Evolutionary conservation across 495 filamentous ascomycete species (phyloP), one percentile per base, ranked within the genome.

Genomic region (Podospora conica): DNA sequence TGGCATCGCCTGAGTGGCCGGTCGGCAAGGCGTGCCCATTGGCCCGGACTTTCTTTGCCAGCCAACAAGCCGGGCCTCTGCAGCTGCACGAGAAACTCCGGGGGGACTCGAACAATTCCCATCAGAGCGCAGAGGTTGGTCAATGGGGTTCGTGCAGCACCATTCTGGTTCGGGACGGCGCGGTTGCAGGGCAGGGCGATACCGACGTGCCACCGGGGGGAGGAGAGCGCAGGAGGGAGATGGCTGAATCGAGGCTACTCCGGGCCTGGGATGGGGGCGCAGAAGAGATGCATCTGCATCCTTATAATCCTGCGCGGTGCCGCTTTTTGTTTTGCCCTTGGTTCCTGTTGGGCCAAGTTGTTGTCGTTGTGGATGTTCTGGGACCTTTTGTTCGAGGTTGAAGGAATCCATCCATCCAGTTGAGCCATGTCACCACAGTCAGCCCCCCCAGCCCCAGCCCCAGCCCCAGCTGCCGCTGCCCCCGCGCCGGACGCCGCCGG

Each of bases 11-110:
- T 8, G 40, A n/a, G 40, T 6, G 40, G 40, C 40, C 15, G 18
- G 40, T n/a, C 40, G 40, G 55, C 55, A 56, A 23, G 23, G 25
- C 21, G 15, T 29, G 58, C 58, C 21, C n/a, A 59, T 59, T 59
- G 58, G 58, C 25, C 20, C 58, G 58, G 58, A 59, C 58, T 29
- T 31, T 27, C 58, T 59, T 27, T n/a, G 40, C 15, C 58, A 9
- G 25, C 25, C 20, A 24, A 8, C 15, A 24, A 20, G 8, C 18
- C 58, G 27, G 22, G 25, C 58, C 58, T 20, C 27, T 29, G 58
- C 25, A 20, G n/a, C 29, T 59, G 56, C 58, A 18, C n/a, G 58
- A 59, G 58, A 59, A 59, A 59, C 58, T 59, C 58, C 58, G 58
- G 21, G 58, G 21, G n/a, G 25, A n/a, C 27, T 20, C 27, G 3